Conservation (phyloP, 1,284 basidiomycete species). For the Lignosus rhinocerotis region DNA sequence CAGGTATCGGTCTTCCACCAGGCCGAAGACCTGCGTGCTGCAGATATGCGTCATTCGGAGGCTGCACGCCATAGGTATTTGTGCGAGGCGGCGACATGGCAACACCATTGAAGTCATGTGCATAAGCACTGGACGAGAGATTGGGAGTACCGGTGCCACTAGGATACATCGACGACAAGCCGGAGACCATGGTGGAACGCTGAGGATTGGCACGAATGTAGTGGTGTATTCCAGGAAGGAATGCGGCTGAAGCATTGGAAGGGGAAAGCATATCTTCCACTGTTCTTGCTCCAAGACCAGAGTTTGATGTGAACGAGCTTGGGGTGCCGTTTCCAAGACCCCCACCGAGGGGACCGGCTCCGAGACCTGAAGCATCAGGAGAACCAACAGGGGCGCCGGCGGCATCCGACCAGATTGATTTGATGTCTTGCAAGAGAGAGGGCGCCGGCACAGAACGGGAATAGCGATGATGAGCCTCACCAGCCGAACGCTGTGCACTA, state of each 20-base stretch:
- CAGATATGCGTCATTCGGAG: slow-evolving; percentile 28
- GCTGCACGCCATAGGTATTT: slow-evolving; percentile 31
- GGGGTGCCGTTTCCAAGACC: slow-evolving; percentile 46
- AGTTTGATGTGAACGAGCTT: slow-evolving; percentile 46
- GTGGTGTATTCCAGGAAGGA: slow-evolving; percentile 67
- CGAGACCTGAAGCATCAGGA: slow-evolving; percentile 27
- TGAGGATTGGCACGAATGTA: slow-evolving; percentile 51
- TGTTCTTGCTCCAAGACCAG: slow-evolving; percentile 37
- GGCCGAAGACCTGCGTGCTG: slow-evolving; percentile 23
- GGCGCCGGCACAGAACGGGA: slow-evolving; percentile 78
- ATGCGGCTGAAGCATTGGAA: slow-evolving; percentile 75
- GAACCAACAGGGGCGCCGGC: slow-evolving; percentile 32
- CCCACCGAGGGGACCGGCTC: slow-evolving; percentile 26
- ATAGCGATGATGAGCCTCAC: slow-evolving; percentile 62
- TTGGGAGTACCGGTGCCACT: slow-evolving; percentile 22
- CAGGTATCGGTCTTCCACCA: slow-evolving; percentile 33
- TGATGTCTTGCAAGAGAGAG: slow-evolving; percentile 69
- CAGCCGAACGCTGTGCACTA: slow-evolving; percentile 27
- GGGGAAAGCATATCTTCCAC: slow-evolving; percentile 45
- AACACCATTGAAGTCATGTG: slow-evolving; percentile 27
- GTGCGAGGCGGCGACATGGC: slow-evolving; percentile 32
- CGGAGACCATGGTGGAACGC: slow-evolving; percentile 27
- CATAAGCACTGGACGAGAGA: slow-evolving; percentile 28
- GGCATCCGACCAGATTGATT: slow-evolving; percentile 68
- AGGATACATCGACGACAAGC: slow-evolving; percentile 29